phyloP scores from a whole-genome alignment of 345 rosid species.

The Salix caprea region DNA sequence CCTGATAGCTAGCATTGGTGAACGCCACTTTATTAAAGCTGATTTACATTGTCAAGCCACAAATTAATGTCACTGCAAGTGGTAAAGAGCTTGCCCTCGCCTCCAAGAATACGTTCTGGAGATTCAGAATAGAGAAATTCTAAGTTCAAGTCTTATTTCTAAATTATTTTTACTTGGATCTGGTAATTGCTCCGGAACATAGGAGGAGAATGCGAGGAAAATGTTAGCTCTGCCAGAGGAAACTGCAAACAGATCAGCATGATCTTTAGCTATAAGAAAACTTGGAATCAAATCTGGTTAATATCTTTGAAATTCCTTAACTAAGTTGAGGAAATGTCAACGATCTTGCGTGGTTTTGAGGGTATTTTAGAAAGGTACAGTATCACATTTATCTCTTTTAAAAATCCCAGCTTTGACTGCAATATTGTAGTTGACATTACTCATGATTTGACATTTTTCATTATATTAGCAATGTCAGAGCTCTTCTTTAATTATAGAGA shows the following conservation, averaged over 20 bases:
- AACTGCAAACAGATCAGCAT: background rate
- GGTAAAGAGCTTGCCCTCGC: background rate
- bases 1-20: background rate
- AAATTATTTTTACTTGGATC: background rate
- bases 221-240: background rate
- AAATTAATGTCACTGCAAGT: background rate
- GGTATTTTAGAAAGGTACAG: background rate
- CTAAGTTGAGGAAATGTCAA: slow-evolving; percentile 2
- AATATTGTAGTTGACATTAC: background rate
- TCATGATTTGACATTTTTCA: background rate
- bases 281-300: background rate
- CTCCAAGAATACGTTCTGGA: background rate
- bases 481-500: background rate
- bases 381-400: background rate
- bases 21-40: background rate
- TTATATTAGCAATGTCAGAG: background rate
- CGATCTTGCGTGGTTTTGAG: background rate
- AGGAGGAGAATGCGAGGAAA: slow-evolving; percentile 10
- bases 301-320: background rate
- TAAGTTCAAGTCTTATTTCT: background rate
- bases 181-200: background rate
- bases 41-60: background rate
- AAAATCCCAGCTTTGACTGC: background rate
- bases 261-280: background rate
- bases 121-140: background rate